Evolutionary conservation across 306 rosid species (phyloP).

Genomic region (Elaeagnus macrophylla): DNA sequence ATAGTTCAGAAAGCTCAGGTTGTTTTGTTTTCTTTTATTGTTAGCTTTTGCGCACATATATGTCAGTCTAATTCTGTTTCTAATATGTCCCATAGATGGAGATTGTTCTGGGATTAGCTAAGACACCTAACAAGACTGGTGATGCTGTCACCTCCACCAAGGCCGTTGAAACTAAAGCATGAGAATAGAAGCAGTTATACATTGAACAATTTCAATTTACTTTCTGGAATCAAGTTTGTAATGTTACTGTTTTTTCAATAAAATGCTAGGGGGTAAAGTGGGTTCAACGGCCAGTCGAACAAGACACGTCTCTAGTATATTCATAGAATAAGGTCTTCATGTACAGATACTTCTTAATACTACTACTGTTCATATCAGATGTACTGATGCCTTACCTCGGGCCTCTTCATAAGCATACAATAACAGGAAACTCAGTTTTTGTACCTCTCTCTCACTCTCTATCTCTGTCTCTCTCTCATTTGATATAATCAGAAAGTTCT

Average conservation of each 20-base stretch:
- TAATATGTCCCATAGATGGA: conserved; percentile 29
- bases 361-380: neutral
- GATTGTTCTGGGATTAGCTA: conserved; percentile 39
- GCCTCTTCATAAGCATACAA: too few species aligned
- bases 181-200: neutral
- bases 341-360: neutral
- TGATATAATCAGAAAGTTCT: neutral
- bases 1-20: conserved; percentile 56
- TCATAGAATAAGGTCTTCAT: neutral
- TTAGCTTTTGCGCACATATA: neutral
- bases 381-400: too few species aligned
- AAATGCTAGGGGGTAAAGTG: neutral
- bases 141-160: conserved; percentile 17
- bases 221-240: neutral
- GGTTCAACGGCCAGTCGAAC: neutral
- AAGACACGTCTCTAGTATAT: neutral
- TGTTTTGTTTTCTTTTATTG: neutral
- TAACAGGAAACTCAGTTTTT: neutral
- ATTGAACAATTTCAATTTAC: neutral
- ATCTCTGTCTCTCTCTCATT: neutral
- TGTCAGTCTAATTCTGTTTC: neutral
- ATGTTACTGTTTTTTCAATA: neutral
- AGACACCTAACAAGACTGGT: conserved; percentile 16
- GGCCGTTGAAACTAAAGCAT: conserved; percentile 12
- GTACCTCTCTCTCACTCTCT: neutral